Conservation (phyloP, 2,329 filamentous ascomycete species). For the Mariannaea elegans region DNA sequence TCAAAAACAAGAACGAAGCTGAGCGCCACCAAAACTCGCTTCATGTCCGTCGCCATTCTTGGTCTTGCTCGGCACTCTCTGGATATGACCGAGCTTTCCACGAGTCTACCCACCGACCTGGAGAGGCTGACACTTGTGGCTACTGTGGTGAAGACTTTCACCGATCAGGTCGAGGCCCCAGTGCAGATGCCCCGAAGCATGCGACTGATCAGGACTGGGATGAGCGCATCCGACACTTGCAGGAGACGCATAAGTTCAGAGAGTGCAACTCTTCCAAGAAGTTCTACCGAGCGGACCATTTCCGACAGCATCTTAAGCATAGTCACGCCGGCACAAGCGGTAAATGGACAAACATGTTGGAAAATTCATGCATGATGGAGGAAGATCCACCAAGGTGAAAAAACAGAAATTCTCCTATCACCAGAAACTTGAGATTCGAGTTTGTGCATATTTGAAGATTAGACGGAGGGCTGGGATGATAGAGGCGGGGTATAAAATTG, state of each 20-base stretch:
- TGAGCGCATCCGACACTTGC: slow-evolving; percentile 83
- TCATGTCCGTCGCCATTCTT: slow-evolving; percentile 90
- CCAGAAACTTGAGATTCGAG: not conserved
- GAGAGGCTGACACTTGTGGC: slow-evolving; percentile 82
- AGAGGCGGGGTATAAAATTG: slow-evolving; percentile 31
- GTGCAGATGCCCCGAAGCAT: slow-evolving; percentile 48
- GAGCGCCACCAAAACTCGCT: slow-evolving; percentile 96
- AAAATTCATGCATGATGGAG: slow-evolving; percentile 95
- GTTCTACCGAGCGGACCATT: slow-evolving; percentile 97
- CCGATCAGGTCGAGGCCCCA: slow-evolving; percentile 56
- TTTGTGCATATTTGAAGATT: slow-evolving; percentile 17
- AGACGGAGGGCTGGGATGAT: slow-evolving; percentile 26
- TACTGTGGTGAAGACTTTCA: slow-evolving; percentile 94
- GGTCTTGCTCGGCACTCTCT: slow-evolving; percentile 91
- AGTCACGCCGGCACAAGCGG: slow-evolving; percentile 95
- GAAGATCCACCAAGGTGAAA: slow-evolving; percentile 66
- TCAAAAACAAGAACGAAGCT: slow-evolving; percentile 99
- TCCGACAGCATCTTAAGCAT: slow-evolving; percentile 97
- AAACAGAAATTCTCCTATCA: too few relatives aligned
- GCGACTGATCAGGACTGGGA: slow-evolving; percentile 90
- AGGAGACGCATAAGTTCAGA: slow-evolving; percentile 92
- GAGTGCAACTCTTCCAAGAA: slow-evolving; percentile 99
- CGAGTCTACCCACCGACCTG: slow-evolving; percentile 73
- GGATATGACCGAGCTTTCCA: slow-evolving; percentile 87
- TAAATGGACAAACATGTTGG: slow-evolving; percentile 98